Conservation (phyloP, 2,329 filamentous ascomycete species). For the Xylaria polymorpha region DNA sequence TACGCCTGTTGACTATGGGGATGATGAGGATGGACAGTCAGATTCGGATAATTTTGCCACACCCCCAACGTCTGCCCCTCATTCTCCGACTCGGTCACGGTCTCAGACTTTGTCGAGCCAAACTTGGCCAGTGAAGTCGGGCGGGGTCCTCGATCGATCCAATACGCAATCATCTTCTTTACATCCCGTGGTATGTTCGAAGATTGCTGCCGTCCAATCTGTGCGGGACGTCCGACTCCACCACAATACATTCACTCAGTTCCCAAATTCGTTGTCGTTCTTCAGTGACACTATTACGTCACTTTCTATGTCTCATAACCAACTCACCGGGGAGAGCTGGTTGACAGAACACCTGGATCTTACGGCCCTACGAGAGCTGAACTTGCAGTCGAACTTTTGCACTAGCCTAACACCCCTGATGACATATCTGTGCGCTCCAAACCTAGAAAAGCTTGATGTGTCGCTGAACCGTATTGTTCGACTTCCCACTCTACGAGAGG, state of each 20-base stretch:
- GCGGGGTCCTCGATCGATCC: slow-evolving; percentile 77
- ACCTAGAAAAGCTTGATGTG: slow-evolving; percentile 80
- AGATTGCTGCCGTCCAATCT: slow-evolving; percentile 63
- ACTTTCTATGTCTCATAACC: slow-evolving; percentile 81
- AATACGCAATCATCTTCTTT: slow-evolving; percentile 71
- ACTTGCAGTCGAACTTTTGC: slow-evolving; percentile 79
- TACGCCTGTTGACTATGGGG: slow-evolving; percentile 1
- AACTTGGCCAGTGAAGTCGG: slow-evolving; percentile 66
- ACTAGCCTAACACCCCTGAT: slow-evolving; percentile 75
- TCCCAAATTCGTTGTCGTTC: slow-evolving; percentile 78
- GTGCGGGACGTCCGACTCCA: slow-evolving; percentile 74
- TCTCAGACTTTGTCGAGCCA: slow-evolving; percentile 61
- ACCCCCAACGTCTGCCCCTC: slow-evolving; percentile 65
- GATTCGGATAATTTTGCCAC: slow-evolving; percentile 69
- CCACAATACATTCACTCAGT: slow-evolving; percentile 76
- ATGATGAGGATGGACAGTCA: slow-evolving; percentile 56
- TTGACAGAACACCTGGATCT: slow-evolving; percentile 75
- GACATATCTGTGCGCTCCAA: slow-evolving; percentile 75
- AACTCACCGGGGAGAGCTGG: slow-evolving; percentile 72
- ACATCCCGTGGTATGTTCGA: slow-evolving; percentile 67
- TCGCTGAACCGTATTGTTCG: slow-evolving; percentile 82
- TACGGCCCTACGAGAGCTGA: slow-evolving; percentile 80
- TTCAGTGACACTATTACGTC: slow-evolving; percentile 77
- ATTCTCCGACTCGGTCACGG: slow-evolving; percentile 60
- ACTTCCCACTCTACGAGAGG: slow-evolving; percentile 73